These are phyloP conservation scores for Microdochium trichocladiopsis DNA, from an alignment of 2,329 filamentous ascomycete genomes.

Conservation along the genomic window DNA sequence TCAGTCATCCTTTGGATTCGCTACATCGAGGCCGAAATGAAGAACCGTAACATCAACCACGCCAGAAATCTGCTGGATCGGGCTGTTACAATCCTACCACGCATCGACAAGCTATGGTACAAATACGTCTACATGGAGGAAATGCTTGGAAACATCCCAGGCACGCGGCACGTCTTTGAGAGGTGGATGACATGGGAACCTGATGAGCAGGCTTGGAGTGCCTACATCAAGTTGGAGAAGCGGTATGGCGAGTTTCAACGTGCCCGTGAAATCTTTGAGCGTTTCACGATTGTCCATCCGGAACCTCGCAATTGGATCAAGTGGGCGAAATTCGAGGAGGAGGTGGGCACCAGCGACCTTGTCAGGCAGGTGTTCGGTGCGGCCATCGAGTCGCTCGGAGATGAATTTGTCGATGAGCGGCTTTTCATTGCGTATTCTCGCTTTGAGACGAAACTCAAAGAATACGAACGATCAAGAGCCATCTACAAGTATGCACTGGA, in stretches of 20 bases:
- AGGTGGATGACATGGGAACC: constrained; percentile 98
- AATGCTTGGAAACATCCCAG: constrained; percentile 89
- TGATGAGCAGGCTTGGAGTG: constrained; percentile 89
- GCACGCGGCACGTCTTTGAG: constrained; percentile 90
- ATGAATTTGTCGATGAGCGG: constrained; percentile 93
- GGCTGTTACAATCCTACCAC: constrained; percentile 84
- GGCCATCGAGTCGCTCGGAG: constrained; percentile 82
- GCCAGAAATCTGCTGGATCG: constrained; percentile 90
- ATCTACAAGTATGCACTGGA: constrained; percentile 98
- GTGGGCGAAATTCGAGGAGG: constrained; percentile 96
- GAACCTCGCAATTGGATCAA: constrained; percentile 98
- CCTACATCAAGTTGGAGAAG: constrained; percentile 97
- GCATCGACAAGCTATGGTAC: constrained; percentile 97
- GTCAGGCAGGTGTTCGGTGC: constrained; percentile 88
- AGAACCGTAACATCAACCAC: constrained; percentile 91
- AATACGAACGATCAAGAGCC: constrained; percentile 85
- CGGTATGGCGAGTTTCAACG: constrained; percentile 86
- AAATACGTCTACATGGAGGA: constrained; percentile 99
- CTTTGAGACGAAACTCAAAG: constrained; percentile 90
- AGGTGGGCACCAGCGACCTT: constrained; percentile 83
- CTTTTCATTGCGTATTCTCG: constrained; percentile 94
- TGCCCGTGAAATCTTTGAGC: constrained; percentile 81
- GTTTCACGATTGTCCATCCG: constrained; percentile 87
- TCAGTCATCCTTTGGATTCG: constrained; percentile 83
- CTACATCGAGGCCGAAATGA: constrained; percentile 96